Conservation (phyloP, 1,284 basidiomycete species). For the Singerocomus inundabilis region DNA sequence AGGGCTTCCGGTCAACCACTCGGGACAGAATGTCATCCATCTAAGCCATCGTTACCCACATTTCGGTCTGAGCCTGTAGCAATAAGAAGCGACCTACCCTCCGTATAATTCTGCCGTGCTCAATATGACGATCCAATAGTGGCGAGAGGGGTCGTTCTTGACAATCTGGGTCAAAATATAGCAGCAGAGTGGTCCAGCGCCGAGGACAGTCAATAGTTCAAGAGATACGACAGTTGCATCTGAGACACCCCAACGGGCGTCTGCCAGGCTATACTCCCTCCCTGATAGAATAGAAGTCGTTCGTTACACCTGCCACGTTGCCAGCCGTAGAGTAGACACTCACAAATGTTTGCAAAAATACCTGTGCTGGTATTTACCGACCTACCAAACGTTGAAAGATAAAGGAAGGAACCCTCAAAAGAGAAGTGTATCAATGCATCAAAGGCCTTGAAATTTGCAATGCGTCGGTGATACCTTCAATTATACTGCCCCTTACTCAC, state of each 20-base stretch:
- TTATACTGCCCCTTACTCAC: conserved; percentile 37
- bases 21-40: conserved; percentile 84
- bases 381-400: conserved; percentile 68
- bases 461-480: not conserved
- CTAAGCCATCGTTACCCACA: conserved; percentile 32
- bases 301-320: not conserved
- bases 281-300: conserved; percentile 32
- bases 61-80: not conserved
- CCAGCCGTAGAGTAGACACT: conserved; percentile 25
- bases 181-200: conserved; percentile 68
- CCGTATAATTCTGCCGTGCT: conserved; percentile 76
- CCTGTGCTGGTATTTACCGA: conserved; percentile 69
- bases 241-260: conserved; percentile 74
- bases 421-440: conserved; percentile 78
- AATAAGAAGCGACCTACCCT: conserved; percentile 45
- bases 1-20: conserved; percentile 77
- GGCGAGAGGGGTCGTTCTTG: conserved; percentile 61
- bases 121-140: conserved; percentile 79
- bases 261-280: conserved; percentile 72
- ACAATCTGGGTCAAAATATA: conserved; percentile 66
- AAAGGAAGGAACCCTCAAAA: conserved; percentile 78
- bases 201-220: conserved; percentile 78
- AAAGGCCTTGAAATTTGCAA: conserved; percentile 50
- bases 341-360: conserved; percentile 74
- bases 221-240: conserved; percentile 80